phyloP scores from a whole-genome alignment of 441 rosid species.

The Cnidoscolus chayamansa region DNA sequence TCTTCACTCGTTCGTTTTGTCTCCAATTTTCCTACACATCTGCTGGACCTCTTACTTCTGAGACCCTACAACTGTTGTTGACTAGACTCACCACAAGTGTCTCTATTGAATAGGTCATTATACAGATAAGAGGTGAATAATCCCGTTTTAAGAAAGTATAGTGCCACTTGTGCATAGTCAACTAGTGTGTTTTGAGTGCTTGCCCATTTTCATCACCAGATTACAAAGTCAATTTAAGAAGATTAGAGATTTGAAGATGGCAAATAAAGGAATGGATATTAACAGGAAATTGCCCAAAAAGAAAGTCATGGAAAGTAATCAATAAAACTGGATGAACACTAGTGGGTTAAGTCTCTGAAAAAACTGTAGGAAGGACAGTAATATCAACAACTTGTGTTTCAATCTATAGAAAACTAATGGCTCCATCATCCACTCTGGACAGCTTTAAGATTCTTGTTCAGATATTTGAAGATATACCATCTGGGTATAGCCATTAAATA shows the following conservation, averaged over 20 bases:
- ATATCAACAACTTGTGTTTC: conserved; percentile 33
- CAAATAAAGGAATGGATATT: background rate
- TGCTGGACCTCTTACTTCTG: background rate
- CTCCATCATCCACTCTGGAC: conserved; percentile 13
- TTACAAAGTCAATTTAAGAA: background rate
- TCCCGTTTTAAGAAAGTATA: background rate
- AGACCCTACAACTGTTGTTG: background rate
- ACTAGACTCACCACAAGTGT: background rate
- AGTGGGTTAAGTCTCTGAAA: background rate
- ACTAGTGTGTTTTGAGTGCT: background rate
- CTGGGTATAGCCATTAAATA: conserved; percentile 94
- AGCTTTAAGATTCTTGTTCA: conserved; percentile 41
- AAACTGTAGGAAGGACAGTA: conserved; percentile 16
- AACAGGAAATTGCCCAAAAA: background rate
- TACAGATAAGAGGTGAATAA: background rate
- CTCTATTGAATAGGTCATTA: too few species aligned
- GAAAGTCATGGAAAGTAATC: background rate
- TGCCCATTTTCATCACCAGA: background rate
- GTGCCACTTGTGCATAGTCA: background rate
- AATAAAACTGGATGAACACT: conserved; percentile 1
- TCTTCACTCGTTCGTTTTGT: background rate
- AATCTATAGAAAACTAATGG: conserved; percentile 16
- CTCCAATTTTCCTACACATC: background rate
- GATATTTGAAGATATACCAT: conserved; percentile 89
- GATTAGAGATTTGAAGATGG: background rate